Evolutionary conservation across 2,329 filamentous ascomycete genomes (phyloP).

Genomic region (Penicillium sclerotigenum): DNA sequence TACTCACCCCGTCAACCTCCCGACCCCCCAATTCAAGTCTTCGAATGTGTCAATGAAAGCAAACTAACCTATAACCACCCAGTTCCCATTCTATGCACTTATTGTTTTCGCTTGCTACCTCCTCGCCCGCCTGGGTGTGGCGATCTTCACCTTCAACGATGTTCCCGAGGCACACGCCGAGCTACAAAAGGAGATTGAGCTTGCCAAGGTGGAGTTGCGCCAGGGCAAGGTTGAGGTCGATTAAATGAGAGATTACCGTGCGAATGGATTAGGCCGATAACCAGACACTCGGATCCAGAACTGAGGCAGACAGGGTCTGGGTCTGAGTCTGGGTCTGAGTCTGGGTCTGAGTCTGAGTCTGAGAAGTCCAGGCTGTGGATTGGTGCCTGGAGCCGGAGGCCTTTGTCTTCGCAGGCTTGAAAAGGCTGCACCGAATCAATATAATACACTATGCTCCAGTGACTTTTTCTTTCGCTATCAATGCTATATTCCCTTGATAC

Average conservation of each 20-base stretch:
- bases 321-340: not conserved
- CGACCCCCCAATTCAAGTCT: not conserved
- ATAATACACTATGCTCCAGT: constrained; percentile 11
- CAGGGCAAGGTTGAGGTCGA: constrained; percentile 44
- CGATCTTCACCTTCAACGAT: constrained; percentile 95
- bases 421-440: constrained; percentile 4
- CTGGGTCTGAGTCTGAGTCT: not conserved
- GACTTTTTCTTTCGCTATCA: constrained; percentile 12
- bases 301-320: not conserved
- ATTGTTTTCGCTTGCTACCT: constrained; percentile 90
- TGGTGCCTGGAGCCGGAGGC: not conserved
- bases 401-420: not conserved
- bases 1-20: not conserved
- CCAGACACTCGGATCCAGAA: not conserved
- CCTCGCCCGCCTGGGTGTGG: constrained; percentile 85
- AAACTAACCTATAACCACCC: constrained; percentile 1
- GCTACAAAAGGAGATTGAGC: constrained; percentile 75
- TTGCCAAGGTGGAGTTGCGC: constrained; percentile 43
- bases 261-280: not conserved
- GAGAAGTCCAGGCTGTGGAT: not conserved
- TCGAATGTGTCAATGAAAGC: constrained; percentile 1
- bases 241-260: constrained; percentile 22
- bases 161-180: constrained; percentile 87
- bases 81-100: constrained; percentile 92
- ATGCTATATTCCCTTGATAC: constrained; percentile 21